Base-by-base conservation (phyloP, 768 basidiomycete genomes). In the Xerocomellus chrysenteron region DNA sequence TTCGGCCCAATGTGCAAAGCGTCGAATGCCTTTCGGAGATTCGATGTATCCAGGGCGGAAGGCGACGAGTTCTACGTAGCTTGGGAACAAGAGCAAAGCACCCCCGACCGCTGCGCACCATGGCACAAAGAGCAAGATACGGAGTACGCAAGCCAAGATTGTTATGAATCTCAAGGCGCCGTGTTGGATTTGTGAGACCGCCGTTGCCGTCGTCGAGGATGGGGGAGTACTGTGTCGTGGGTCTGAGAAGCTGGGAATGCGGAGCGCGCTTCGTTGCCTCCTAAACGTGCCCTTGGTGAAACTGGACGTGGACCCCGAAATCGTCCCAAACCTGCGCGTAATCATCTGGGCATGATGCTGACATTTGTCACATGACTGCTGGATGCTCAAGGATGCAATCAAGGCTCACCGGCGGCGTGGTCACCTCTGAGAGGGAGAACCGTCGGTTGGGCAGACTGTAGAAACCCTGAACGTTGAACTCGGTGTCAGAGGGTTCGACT, bases 1-100 rank as follows among this genome's bases (percentile, higher is more conserved):
- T 13, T 73, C 67, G 3, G 67, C 73, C 75, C 75, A 76, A 47
- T 76, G 65, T 21, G 71, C 68, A 39, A 74, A 73, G 30, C 75
- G 74, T n/a, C 68, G 68, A n/a, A 71, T 49, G n/a, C 74, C 74
- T 43, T 49, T 65, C 1, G 59, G 61, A 35, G 69, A 63, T 2
- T 60, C 17, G 13, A 67, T 45, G 65, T 74, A 75, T 19, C 74
- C 73, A 1, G 65, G 14, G 19, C 49, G 45, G 52, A 75, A 75
- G 12, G 70, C 53, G 56, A 74, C 60, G 41, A 42, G 39, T 28
- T 69, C 70, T 24, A 68, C 60, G 32, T 65, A 55, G 17, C 32
- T 41, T 10, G 75, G 73, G 45, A 63, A 68, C 28, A 75, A 56
- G 21, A 73, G 54, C 46, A 75, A 55, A 33, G 67, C 55, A 12